Conservation (phyloP, 768 basidiomycete species). For the Pilatotrama ljubarskyi region DNA sequence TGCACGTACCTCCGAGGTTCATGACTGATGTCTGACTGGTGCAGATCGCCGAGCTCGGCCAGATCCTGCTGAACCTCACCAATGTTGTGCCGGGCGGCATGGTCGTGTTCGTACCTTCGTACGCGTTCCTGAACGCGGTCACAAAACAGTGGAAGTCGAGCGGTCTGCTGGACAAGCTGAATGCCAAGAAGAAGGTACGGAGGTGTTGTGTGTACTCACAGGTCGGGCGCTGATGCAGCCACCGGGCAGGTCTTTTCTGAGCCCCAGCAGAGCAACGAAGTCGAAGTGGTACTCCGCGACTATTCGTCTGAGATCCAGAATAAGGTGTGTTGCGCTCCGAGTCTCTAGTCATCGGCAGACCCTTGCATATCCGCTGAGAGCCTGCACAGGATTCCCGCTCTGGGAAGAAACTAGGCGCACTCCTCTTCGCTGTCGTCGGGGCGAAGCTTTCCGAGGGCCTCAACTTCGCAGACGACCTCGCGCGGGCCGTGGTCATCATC, state of each 20-base stretch:
- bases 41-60: conserved; percentile 81
- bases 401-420: conserved; percentile 54
- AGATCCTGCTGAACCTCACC: conserved; percentile 77
- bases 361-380: neutral
- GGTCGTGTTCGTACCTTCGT: conserved; percentile 94
- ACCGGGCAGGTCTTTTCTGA: conserved; percentile 78
- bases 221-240: neutral
- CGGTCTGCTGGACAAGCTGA: conserved; percentile 62
- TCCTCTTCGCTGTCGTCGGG: conserved; percentile 93
- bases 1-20: no score
- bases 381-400: neutral
- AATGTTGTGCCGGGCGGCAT: conserved; percentile 82
- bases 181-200: conserved; percentile 71
- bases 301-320: conserved; percentile 54
- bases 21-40: no score
- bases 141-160: conserved; percentile 65
- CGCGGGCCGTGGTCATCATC: conserved; percentile 82
- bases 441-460: conserved; percentile 96
- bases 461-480: conserved; percentile 53
- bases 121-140: conserved; percentile 72
- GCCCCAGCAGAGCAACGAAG: conserved; percentile 68
- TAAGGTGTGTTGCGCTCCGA: neutral
- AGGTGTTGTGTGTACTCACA: neutral
- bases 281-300: conserved; percentile 73
- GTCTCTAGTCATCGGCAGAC: neutral